Evolutionary conservation across 164 flowering plant genomes (phyloP).

Genomic region (Nelumbo lutea): DNA sequence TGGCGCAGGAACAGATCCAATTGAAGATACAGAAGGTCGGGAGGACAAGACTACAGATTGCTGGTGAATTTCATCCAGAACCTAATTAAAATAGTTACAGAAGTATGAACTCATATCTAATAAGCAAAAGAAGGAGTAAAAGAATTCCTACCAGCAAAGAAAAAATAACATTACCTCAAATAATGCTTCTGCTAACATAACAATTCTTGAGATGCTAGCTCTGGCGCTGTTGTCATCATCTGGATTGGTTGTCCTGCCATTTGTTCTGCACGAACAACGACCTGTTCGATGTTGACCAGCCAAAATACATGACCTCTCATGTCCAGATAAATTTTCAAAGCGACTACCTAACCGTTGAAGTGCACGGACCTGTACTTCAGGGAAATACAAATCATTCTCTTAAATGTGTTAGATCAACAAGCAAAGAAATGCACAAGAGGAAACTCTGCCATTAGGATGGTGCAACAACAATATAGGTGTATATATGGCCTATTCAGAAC

Average conservation of each 20-base stretch:
- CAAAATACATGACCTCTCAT: constrained; percentile 81
- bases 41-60: constrained; percentile 93
- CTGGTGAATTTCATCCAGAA: constrained; percentile 99
- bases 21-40: constrained; percentile 74
- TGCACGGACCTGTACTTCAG: constrained; percentile 66
- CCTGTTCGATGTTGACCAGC: constrained; percentile 85
- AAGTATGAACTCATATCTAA: constrained; percentile 19
- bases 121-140: neutral
- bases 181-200: constrained; percentile 92
- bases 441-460: neutral
- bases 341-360: constrained; percentile 91
- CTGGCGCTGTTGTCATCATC: constrained; percentile 69
- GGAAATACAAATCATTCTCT: constrained; percentile 2
- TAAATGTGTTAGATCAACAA: neutral
- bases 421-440: constrained; percentile 2
- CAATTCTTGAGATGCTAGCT: constrained; percentile 95
- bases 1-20: constrained; percentile 96
- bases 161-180: constrained; percentile 66
- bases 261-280: constrained; percentile 62
- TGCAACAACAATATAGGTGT: too few relatives aligned
- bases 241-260: constrained; percentile 37
- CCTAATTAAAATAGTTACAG: constrained; percentile 45
- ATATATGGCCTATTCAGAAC: too few relatives aligned
- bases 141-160: neutral
- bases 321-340: constrained; percentile 86